These are phyloP conservation scores for Aspergillus ustus DNA, from an alignment of 2,329 filamentous ascomycete genomes.

Conservation along the genomic window DNA sequence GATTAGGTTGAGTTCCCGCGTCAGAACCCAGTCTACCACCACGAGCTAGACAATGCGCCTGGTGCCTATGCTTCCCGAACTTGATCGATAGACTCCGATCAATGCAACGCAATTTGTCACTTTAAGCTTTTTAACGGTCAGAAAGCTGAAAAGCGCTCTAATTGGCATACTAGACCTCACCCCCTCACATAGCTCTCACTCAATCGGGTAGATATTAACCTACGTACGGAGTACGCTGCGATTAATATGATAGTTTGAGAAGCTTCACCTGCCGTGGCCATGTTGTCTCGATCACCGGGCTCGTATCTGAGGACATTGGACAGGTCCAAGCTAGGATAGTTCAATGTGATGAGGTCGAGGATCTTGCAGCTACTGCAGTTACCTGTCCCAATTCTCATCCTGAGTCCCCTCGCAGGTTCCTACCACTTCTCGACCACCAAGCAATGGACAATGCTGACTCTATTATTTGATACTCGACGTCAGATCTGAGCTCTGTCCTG, in stretches of 20 bases:
- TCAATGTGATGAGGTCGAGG: conserved; percentile 2
- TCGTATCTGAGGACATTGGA: conserved; percentile 5
- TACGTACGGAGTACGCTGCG: neutral
- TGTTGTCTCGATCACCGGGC: neutral
- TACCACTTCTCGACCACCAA: neutral
- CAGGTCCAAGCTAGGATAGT: conserved; percentile 14
- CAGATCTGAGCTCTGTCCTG: neutral
- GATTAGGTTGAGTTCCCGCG: conserved; percentile 9
- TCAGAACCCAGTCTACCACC: conserved; percentile 2
- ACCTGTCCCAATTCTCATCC: too few species aligned
- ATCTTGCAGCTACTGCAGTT: neutral
- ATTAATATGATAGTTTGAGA: neutral
- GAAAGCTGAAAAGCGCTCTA: neutral
- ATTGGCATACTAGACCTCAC: neutral
- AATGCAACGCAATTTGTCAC: neutral
- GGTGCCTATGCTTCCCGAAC: neutral
- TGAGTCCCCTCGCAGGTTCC: neutral
- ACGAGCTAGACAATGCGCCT: neutral
- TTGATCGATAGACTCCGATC: neutral
- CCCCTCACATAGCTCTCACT: neutral
- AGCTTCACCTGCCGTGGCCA: conserved; percentile 7
- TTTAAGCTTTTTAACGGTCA: neutral
- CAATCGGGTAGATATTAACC: neutral
- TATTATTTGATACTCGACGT: neutral
- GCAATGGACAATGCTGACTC: neutral